These are phyloP conservation scores for Wickerhamiella infanticola DNA, from an alignment of 1,139 yeast species.

Conservation along the genomic window DNA sequence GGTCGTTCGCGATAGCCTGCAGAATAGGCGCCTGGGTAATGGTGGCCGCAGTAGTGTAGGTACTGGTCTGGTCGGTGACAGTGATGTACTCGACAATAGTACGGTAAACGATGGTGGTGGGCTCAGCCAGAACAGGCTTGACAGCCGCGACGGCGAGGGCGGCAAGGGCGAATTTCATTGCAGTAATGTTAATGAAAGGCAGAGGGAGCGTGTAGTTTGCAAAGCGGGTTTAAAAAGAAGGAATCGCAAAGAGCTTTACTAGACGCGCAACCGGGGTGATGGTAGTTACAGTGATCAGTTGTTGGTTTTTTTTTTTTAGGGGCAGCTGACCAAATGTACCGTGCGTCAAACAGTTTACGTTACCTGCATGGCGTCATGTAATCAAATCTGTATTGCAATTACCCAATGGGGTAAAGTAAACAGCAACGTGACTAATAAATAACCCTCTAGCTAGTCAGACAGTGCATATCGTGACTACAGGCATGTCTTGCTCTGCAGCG, in stretches of 20 bases:
- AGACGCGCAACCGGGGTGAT: not conserved
- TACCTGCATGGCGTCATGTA: not conserved
- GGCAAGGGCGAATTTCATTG: conserved; percentile 1
- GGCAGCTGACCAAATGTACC: not conserved
- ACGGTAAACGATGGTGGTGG: not conserved
- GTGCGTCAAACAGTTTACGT: too few relatives aligned
- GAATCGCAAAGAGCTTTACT: not conserved
- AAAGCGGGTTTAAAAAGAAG: not conserved
- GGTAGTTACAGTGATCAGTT: not conserved
- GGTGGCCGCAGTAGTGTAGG: not conserved
- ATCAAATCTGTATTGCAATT: not conserved
- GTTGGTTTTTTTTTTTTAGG: not conserved
- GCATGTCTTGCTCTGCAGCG: too few relatives aligned
- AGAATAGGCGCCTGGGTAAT: not conserved
- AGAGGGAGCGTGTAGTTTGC: not conserved
- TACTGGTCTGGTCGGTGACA: not conserved
- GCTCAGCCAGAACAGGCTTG: not conserved
- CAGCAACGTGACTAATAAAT: not conserved
- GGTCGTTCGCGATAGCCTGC: not conserved
- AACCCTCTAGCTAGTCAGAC: too few relatives aligned
- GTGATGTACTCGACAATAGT: not conserved
- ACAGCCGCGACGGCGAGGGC: not conserved
- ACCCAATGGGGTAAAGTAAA: not conserved
- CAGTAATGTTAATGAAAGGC: not conserved
- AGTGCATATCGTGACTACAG: too few relatives aligned